Evolutionary conservation across 306 rosid genomes (phyloP), one percentile per base, ranked within the genome.

Genomic region (Glycine latifolia): DNA sequence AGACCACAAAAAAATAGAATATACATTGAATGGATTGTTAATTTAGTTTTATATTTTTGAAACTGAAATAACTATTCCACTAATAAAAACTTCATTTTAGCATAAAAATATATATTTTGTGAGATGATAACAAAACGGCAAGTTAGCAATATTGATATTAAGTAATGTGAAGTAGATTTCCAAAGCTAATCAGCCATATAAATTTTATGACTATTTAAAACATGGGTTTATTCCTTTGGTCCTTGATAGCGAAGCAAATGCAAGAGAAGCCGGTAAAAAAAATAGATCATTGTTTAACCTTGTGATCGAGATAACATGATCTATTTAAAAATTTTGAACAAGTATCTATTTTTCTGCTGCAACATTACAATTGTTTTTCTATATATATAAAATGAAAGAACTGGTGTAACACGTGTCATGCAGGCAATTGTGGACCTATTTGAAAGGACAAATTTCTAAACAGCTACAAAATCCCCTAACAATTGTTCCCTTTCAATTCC

Each of bases 361-460:
- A 48, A 50, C 31, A 62, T 62, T n/a, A 65, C 31, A 10, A 61
- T 4, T 79, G 50, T 63, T 81, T 81, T 73, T 20, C 20, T 20
- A 20, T 7, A 43, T 3, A 62, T 48, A 15, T 43, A 52, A 81
- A 61, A 61, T 48, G 54, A 59, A 56, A 70, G 14, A 54, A 54
- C 35, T 68, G 48, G 60, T 59, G 71, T 44, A 67, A 77, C 73
- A 41, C 5, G 26, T 20, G 66, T 48, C 41, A 71, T 37, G 53
- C 52, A 49, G 48, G 37, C 14, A 67, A 82, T 39, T 15, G 26
- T 20, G 59, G 66, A 20, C 20, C 20, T 20, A 20, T 20, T 20
- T 20, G 20, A 20, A 20, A 63, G 67, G 55, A 11, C n/a, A 17
- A 73, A 43, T 39, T 15, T 43, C 37, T 63, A 35, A 73, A 14